Evolutionary conservation across 768 basidiomycete genomes (phyloP), one percentile per base, ranked within the genome.

Genomic region (Pisolithus sp.): DNA sequence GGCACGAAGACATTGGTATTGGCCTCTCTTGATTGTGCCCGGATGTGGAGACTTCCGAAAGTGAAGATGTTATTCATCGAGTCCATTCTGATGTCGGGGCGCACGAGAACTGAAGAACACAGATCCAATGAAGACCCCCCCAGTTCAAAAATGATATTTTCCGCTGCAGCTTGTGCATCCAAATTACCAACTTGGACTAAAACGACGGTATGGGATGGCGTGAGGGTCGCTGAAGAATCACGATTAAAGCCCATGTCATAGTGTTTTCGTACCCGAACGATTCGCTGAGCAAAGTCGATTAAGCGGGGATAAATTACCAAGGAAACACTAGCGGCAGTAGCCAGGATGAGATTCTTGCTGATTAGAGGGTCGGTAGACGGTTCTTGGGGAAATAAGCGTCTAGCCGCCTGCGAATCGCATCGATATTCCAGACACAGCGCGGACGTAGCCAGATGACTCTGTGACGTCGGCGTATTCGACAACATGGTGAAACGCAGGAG

Each of bases 81-180:
- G 47, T 72, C 64, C 36, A 72, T 66, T 20, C 57, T 54, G 10
- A 21, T 30, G 12, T 55, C 57, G 1, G 57, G 46, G 26, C 53
- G 20, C 46, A 56, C 38, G 12, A 63, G 50, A 53, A 49, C 56
- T 2, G 59, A 55, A 63, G 52, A 58, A 55, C 46, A 66, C 60
- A 46, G 57, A 55, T 55, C 48, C 5, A 66, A 30, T 7, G 56
- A 65, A 39, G 64, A 67, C 23, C 78, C 60, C 15, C 76, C 77
- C 50, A 84, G 74, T 48, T 85, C 86, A 50, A 87, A 76, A 17
- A 79, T 71, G 26, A 90, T 71, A 59, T 82, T 88, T 60, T 85
- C 83, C 7, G 86, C 85, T 5, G 79, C 82, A 7, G 85, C 85
- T 50, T 76, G 78, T n/a, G 86, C 59, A 24, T 72, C 73, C 40